Evolutionary conservation across 2,329 filamentous ascomycete species (phyloP), one percentile per base, ranked within the genome.

Genomic region (Neocucurbitaria cava): DNA sequence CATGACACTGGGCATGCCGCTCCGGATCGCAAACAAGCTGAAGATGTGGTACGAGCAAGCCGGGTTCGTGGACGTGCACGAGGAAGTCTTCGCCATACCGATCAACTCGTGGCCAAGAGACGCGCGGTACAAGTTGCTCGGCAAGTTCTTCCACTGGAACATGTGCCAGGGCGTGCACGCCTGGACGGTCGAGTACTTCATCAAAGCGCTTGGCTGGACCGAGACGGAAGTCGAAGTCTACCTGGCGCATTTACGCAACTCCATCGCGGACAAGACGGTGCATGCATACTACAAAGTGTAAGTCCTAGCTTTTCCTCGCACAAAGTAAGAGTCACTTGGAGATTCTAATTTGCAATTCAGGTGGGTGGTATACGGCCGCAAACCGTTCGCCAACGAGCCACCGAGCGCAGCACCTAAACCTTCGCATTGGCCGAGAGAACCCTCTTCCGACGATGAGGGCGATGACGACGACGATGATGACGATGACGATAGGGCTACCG

Each of bases 1-100:
- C 38, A 74, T 76, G 67, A 76, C 62, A 62, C 76, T 73, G 62
- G 81, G 65, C 33, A 71, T 79, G 49, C 76, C 85, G 55, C 76
- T 84, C 51, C 77, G 82, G 3, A 77, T 86, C 24, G 83, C 82
- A 0, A 80, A 84, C 36, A 78, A 82, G 39, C 67, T 86, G 30
- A 82, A 83, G 54, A 75, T 69, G 3, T 84, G 79, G 77, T 83
- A 87, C 72, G 76, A 79, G 65, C 79, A 82, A 24, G 80, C 83
- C 1, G 86, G 86, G 0, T 87, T 86, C 52, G 77, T 82, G 2
- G 82, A 87, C 49, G 79, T 88, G 10, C 75, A 82, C 42, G 80
- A 84, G 58, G 76, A 78, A 30, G 66, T 82, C 13, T 78, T 77
- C 59, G 85, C 84, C 68, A 76, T 87, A 6, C 82, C 83, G 0